Conservation (phyloP, 2,329 filamentous ascomycete species). For the Fusarium sp. region DNA sequence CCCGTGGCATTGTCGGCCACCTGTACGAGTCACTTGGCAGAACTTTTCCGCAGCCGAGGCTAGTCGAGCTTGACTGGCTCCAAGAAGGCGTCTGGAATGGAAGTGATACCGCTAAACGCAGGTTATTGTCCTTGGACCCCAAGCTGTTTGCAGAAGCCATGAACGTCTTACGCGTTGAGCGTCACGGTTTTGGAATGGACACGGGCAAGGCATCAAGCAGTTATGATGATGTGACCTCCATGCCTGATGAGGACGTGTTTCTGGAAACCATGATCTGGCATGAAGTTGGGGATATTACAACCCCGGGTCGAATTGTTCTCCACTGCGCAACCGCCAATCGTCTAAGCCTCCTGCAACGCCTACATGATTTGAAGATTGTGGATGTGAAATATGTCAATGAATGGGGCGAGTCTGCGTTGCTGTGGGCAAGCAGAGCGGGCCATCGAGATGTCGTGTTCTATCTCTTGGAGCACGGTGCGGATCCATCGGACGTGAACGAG, state of each 20-base stretch:
- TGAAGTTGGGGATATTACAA: background rate
- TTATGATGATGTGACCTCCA: too few species aligned
- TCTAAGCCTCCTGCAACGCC: background rate
- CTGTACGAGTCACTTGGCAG: background rate
- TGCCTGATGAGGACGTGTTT: background rate
- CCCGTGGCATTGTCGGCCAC: background rate
- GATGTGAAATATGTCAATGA: background rate
- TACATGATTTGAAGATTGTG: background rate
- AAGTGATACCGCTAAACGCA: background rate
- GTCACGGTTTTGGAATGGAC: background rate
- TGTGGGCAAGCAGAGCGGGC: background rate
- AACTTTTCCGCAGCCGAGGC: background rate
- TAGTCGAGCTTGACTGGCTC: background rate
- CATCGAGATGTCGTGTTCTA: background rate
- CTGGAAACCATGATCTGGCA: background rate
- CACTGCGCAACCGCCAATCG: background rate
- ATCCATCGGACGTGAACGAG: background rate
- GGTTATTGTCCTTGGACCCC: background rate
- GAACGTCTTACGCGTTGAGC: background rate
- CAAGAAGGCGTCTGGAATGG: background rate
- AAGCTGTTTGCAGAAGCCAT: background rate
- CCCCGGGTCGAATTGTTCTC: background rate
- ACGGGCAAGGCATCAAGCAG: too few species aligned
- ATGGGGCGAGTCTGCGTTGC: background rate
- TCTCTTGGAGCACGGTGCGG: background rate